Conservation (phyloP, 208 protist genomes). For the Endotrypanum monterogeii region DNA sequence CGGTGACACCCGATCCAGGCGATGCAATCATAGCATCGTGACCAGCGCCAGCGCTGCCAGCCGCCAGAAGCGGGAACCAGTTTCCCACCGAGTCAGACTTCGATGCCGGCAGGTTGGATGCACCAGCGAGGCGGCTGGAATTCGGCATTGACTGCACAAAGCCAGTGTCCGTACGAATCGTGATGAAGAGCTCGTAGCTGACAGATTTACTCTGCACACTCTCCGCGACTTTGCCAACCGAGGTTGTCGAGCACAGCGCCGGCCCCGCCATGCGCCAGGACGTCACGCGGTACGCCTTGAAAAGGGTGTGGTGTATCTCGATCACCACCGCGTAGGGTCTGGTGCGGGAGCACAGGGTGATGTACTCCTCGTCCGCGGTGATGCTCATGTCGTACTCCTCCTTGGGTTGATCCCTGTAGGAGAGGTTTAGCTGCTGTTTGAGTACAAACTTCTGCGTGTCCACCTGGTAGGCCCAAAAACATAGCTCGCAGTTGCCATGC, state of each 20-base stretch:
- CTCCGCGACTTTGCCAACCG: constrained; percentile 78
- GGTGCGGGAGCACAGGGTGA: constrained; percentile 74
- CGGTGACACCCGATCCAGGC: constrained; percentile 10
- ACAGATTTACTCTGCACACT: constrained; percentile 63
- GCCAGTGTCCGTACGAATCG: constrained; percentile 65
- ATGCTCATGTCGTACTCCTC: constrained; percentile 72
- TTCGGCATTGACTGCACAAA: constrained; percentile 77
- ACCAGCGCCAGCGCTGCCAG: constrained; percentile 16
- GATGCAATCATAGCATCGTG: constrained; percentile 13
- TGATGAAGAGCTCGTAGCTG: constrained; percentile 81
- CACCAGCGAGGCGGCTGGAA: constrained; percentile 71
- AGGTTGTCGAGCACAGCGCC: constrained; percentile 62
- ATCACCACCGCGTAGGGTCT: constrained; percentile 72
- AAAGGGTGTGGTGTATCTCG: constrained; percentile 71
- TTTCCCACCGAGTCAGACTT: constrained; percentile 40
- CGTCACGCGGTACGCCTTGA: constrained; percentile 82
- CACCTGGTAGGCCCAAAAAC: constrained; percentile 81
- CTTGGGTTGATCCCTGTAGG: constrained; percentile 31
- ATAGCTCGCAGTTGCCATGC: constrained; percentile 78
- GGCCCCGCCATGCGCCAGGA: constrained; percentile 75
- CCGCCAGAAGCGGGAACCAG: constrained; percentile 66
- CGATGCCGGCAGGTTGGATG: constrained; percentile 50
- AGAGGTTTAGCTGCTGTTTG: constrained; percentile 82
- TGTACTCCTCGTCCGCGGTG: constrained; percentile 87
- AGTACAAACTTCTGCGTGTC: constrained; percentile 73